phyloP scores from a whole-genome alignment of 2,329 filamentous ascomycete species.

The Trichophyton rubrum region DNA sequence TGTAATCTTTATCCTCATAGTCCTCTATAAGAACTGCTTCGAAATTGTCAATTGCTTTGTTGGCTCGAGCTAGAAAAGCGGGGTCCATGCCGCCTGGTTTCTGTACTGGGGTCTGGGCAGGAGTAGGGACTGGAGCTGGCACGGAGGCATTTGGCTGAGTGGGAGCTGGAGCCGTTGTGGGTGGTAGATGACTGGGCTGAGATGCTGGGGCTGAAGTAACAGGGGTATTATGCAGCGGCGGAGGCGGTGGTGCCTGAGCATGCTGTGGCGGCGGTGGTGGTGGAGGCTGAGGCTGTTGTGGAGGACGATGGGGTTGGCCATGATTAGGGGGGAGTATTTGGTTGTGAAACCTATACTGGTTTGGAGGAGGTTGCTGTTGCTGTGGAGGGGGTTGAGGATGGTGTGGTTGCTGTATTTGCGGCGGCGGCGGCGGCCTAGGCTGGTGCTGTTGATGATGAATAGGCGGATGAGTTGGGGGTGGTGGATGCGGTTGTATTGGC shows the following conservation, averaged over 20 bases:
- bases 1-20: constrained; percentile 35
- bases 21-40: constrained; percentile 34
- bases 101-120: not conserved
- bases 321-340: constrained; percentile 14
- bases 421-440: constrained; percentile 5
- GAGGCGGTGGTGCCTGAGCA: not conserved
- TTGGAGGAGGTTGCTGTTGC: constrained; percentile 1
- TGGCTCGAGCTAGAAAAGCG: constrained; percentile 30
- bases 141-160: not conserved
- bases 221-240: not conserved
- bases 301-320: constrained; percentile 15
- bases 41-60: constrained; percentile 35
- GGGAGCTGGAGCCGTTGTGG: constrained; percentile 9
- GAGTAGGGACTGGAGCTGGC: constrained; percentile 8
- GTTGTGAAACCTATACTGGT: constrained; percentile 3
- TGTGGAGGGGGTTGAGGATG: constrained; percentile 9
- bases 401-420: constrained; percentile 15
- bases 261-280: constrained; percentile 12
- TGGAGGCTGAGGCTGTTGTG: constrained; percentile 4
- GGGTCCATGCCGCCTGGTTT: constrained; percentile 17
- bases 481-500: constrained; percentile 6
- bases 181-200: not conserved
- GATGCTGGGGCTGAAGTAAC: constrained; percentile 14
- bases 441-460: constrained; percentile 9
- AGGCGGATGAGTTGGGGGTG: constrained; percentile 6